These are phyloP conservation scores for Boletus huronensis DNA, from an alignment of 768 basidiomycete genomes.

Conservation along the genomic window DNA sequence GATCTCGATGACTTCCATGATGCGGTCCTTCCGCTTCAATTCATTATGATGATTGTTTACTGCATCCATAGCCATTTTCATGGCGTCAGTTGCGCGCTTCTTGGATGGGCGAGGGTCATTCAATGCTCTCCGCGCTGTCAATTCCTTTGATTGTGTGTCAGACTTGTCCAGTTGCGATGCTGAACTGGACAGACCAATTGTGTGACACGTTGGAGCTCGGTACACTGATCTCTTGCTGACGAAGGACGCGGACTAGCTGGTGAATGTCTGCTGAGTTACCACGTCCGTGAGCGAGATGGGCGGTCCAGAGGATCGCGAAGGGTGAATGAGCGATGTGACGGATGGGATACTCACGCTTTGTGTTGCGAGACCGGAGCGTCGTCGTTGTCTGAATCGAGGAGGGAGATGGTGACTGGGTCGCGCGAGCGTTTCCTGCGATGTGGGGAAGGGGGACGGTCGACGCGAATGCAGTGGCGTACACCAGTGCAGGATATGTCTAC, in stretches of 20 bases:
- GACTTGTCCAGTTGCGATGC: not conserved
- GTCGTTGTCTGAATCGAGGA: conserved; percentile 18
- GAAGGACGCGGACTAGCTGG: not conserved
- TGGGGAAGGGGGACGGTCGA: conserved; percentile 11
- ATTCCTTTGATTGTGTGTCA: conserved; percentile 24
- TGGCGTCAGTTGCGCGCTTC: conserved; percentile 19
- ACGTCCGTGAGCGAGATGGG: not conserved
- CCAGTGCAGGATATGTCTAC: conserved; percentile 20
- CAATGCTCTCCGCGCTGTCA: conserved; percentile 13
- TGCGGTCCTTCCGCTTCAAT: conserved; percentile 23
- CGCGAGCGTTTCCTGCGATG: conserved; percentile 12
- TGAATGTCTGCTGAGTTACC: not conserved
- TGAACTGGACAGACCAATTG: conserved; percentile 15
- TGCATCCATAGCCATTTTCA: conserved; percentile 15
- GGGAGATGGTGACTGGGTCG: conserved; percentile 7
- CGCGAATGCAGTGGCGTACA: conserved; percentile 13
- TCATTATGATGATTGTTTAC: conserved; percentile 3
- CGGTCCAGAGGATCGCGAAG: not conserved
- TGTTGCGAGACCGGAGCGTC: not conserved
- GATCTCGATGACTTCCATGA: conserved; percentile 22
- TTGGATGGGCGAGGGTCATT: conserved; percentile 14
- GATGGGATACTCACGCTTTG: conserved; percentile 3
- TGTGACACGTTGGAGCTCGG: conserved; percentile 25
- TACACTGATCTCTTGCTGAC: conserved; percentile 1
- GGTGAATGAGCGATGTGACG: not conserved